Percentiles rank a stretch among this genome's conserved stretches.
These are phyloP conservation scores for Prillingera fragicola DNA, from an alignment of 1,284 basidiomycete genomes.

Conservation along the genomic window DNA sequence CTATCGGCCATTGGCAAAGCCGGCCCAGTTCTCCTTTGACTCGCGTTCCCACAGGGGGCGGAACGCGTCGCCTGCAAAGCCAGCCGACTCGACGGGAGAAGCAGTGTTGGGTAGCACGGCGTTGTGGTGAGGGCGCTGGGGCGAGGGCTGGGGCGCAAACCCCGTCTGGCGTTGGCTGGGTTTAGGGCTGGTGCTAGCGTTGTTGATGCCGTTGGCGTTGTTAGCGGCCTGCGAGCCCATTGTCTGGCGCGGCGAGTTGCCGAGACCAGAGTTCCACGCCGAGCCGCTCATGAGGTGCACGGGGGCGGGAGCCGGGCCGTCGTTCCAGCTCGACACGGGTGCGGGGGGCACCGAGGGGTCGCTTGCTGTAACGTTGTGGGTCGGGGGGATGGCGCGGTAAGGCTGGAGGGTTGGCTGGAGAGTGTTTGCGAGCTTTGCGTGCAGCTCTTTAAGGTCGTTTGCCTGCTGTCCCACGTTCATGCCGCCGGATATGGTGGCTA, in stretches of 20 bases:
- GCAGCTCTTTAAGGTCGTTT: conserved; percentile 36
- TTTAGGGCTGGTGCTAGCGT: neutral
- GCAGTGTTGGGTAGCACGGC: conserved; percentile 28
- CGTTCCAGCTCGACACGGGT: conserved; percentile 40
- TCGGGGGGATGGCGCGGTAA: conserved; percentile 16
- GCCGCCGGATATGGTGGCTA: conserved; percentile 32
- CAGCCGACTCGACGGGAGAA: conserved; percentile 29
- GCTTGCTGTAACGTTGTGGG: conserved; percentile 22
- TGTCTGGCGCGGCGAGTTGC: conserved; percentile 26
- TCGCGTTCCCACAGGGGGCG: conserved; percentile 31
- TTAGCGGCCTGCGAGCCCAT: no score
- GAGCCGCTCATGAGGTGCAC: conserved; percentile 7
- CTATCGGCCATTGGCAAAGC: no score
- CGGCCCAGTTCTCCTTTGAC: conserved; percentile 5
- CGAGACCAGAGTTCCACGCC: conserved; percentile 13
- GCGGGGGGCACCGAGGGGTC: conserved; percentile 21
- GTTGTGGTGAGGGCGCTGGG: conserved; percentile 27
- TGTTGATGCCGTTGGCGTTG: neutral
- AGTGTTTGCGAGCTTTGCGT: conserved; percentile 33
- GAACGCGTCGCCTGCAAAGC: conserved; percentile 41
- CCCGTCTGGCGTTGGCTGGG: conserved; percentile 24
- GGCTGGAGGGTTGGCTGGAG: conserved; percentile 21
- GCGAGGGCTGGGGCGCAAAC: conserved; percentile 13
- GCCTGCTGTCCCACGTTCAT: conserved; percentile 41
- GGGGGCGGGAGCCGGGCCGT: conserved; percentile 16